Evolutionary conservation across 2,329 filamentous ascomycete genomes (phyloP).

Genomic region (Verticillium longisporum): DNA sequence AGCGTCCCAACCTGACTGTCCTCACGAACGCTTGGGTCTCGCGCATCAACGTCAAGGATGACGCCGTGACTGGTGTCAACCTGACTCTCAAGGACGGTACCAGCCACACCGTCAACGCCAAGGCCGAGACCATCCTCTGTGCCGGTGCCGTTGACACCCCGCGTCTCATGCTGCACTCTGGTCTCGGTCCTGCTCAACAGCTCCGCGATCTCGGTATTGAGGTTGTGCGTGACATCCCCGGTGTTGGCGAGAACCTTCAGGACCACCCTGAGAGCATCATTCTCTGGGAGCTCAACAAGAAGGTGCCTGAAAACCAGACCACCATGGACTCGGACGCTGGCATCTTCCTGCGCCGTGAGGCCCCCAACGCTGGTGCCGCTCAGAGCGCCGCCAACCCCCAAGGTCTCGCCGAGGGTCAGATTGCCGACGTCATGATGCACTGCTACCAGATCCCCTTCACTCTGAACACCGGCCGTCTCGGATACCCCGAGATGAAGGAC

Average conservation of each 20-base stretch:
- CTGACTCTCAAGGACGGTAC: constrained; percentile 52
- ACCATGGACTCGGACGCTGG: constrained; percentile 89
- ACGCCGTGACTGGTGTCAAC: constrained; percentile 67
- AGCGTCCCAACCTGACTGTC: constrained; percentile 75
- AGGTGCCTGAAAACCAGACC: constrained; percentile 69
- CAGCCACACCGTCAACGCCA: constrained; percentile 44
- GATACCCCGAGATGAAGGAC: constrained; percentile 56
- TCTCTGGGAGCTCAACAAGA: constrained; percentile 72
- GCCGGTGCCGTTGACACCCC: constrained; percentile 80
- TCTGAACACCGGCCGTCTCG: constrained; percentile 75
- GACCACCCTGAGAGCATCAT: constrained; percentile 56
- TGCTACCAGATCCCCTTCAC: constrained; percentile 94
- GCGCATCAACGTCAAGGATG: constrained; percentile 65
- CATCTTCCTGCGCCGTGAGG: constrained; percentile 77
- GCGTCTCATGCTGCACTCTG: constrained; percentile 53
- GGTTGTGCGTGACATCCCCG: constrained; percentile 50
- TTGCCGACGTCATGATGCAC: constrained; percentile 91
- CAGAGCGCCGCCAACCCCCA: constrained; percentile 39
- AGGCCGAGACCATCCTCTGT: constrained; percentile 66
- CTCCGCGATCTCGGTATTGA: constrained; percentile 46
- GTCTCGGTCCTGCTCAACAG: constrained; percentile 48
- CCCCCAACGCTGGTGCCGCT: constrained; percentile 57
- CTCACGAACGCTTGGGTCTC: constrained; percentile 85
- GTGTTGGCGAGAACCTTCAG: constrained; percentile 54
- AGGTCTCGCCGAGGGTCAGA: constrained; percentile 58